Percentiles rank a stretch among this genome's conserved stretches.
Evolutionary conservation across 1,284 basidiomycete species (phyloP).

Genomic region (Apiotrichum porosum): DNA sequence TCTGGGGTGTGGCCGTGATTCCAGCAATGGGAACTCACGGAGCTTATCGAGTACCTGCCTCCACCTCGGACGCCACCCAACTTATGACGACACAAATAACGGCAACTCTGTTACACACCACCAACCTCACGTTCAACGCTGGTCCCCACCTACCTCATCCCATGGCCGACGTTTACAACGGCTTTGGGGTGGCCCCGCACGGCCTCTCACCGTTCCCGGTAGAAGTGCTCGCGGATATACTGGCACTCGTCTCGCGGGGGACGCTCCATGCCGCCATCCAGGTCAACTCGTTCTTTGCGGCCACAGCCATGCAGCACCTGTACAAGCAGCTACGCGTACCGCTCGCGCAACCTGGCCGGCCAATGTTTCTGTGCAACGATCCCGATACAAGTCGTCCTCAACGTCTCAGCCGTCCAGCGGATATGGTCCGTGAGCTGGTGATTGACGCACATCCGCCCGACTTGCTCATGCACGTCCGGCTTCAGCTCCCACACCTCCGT

Average conservation of each 20-base stretch:
- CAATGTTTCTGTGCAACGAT: no score
- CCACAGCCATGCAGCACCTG: neutral
- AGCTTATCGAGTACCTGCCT: neutral
- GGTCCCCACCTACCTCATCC: neutral
- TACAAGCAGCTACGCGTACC: neutral
- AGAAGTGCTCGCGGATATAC: slow-evolving; percentile 4
- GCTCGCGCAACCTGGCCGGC: neutral
- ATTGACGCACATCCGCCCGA: no score
- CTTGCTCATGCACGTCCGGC: no score
- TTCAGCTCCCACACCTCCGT: no score
- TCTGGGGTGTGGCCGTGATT: no score
- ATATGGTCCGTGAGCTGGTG: no score
- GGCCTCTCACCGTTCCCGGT: neutral
- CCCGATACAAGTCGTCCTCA: no score
- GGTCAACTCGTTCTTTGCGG: neutral
- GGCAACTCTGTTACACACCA: neutral
- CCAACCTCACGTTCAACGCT: neutral
- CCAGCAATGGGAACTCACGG: neutral
- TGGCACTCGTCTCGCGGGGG: neutral
- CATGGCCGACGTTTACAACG: neutral
- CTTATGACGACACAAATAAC: no score
- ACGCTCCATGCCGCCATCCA: neutral
- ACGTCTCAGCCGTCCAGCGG: no score
- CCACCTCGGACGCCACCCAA: no score
- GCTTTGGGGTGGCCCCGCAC: neutral